Evolutionary conservation across 2,329 filamentous ascomycete species (phyloP), one percentile per base, ranked within the genome.

Genomic region (Diaporthe longicolla): DNA sequence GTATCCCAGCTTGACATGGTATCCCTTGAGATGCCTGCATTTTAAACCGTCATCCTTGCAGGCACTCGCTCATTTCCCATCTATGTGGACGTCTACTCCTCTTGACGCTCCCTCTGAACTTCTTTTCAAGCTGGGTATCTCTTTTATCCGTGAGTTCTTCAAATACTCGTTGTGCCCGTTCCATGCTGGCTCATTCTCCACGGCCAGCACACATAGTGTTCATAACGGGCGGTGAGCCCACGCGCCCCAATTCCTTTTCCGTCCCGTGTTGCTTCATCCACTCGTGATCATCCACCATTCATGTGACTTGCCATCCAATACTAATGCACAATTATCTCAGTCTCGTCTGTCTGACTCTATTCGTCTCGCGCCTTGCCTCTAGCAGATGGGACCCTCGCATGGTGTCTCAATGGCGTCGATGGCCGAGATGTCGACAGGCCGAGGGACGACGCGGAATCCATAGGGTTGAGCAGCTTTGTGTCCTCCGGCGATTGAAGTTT

Each of bases 401-500:
- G 84, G 79, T 79, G 81, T 35, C 76, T 76, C 24, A 87, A 77
- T 77, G 87, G 87, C 45, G 85, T 88, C 26, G 81, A 81, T 0
- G 87, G 87, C n/a, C 87, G 81, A 32, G 86, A 88, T 6, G 85
- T 84, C 3, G 86, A 85, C 54, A 84, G 76, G 5, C 82, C 86
- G 45, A 85, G 75, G 10, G 80, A 79, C 52, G 82, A 82, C 57
- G 78, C 78, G 4, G 81, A 77, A 5, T 87, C 85, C 72, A 86
- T 82, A 1, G 86, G 84, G 35, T 87, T 84, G 19, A 84, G 78
- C 70, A 85, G 76, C 50, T 82, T 81, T 50, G 79, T 79, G 3
- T 79, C 72, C 17, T 84, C 81, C 17, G 81, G 70, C 6, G 74
- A 71, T 8, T 43, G 58, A 19, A 79, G 75, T 9, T 79, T 81